These are phyloP conservation scores for Zalaria sp. DNA, from an alignment of 2,329 filamentous ascomycete species.

Conservation along the genomic window DNA sequence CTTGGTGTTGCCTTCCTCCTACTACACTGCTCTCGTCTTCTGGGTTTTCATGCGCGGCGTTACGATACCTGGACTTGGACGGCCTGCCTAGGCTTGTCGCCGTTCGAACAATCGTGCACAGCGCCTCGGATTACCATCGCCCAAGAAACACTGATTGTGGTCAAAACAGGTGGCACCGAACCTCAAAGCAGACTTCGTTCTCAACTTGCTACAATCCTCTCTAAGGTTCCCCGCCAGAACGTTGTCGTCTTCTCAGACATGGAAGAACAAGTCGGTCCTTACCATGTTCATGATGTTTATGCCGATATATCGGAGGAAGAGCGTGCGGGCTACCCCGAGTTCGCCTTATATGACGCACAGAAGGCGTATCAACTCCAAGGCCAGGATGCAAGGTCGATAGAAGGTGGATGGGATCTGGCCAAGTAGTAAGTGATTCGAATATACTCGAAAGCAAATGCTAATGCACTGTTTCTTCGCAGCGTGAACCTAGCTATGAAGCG, in stretches of 20 bases:
- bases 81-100: too few species aligned
- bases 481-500: too few species aligned
- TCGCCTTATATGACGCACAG: conserved; percentile 11
- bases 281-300: conserved; percentile 36
- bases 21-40: too few species aligned
- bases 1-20: too few species aligned
- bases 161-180: conserved; percentile 46
- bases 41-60: too few species aligned
- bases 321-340: conserved; percentile 8
- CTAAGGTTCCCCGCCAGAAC: conserved; percentile 17
- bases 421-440: too few species aligned
- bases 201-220: conserved; percentile 39
- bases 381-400: conserved; percentile 8
- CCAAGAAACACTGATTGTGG: conserved; percentile 21
- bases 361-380: conserved; percentile 9
- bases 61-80: too few species aligned
- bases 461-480: too few species aligned
- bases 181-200: conserved; percentile 39
- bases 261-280: conserved; percentile 35
- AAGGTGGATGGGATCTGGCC: conserved; percentile 25
- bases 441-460: too few species aligned
- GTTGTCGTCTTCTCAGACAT: conserved; percentile 47
- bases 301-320: conserved; percentile 20
- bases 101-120: too few species aligned
- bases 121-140: too few species aligned